These are phyloP conservation scores for Wickerhamiella occidentalis DNA, from an alignment of 805 yeast species.

Conservation along the genomic window DNA sequence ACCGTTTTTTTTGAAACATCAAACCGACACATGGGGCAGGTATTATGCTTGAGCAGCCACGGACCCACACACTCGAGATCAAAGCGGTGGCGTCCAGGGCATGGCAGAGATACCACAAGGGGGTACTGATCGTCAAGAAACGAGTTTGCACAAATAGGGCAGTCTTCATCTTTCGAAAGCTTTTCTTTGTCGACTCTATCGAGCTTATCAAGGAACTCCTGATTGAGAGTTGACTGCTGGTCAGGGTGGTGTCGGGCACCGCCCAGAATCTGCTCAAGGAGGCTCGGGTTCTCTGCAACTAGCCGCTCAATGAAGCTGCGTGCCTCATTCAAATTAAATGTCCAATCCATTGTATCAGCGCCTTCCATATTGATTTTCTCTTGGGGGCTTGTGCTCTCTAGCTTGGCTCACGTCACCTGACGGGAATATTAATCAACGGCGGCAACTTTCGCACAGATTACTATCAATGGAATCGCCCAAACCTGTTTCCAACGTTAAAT, in stretches of 20 bases:
- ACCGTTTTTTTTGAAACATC: constrained; percentile 45
- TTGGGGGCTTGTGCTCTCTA: background rate
- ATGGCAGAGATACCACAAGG: constrained; percentile 61
- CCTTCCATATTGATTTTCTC: background rate
- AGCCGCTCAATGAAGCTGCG: background rate
- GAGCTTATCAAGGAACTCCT: constrained; percentile 59
- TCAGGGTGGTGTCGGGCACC: background rate
- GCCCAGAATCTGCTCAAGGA: background rate
- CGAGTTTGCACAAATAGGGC: constrained; percentile 74
- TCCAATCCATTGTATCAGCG: background rate
- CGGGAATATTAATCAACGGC: background rate
- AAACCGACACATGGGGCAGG: constrained; percentile 77
- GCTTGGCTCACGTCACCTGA: background rate
- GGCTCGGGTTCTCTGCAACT: background rate
- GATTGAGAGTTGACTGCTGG: constrained; percentile 20
- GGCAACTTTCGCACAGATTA: background rate
- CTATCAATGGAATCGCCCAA: constrained; percentile 20
- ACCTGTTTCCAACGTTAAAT: constrained; percentile 64
- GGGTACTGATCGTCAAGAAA: constrained; percentile 68
- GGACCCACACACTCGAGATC: constrained; percentile 86
- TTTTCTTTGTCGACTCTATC: constrained; percentile 51
- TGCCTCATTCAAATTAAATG: background rate
- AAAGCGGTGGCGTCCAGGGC: constrained; percentile 56
- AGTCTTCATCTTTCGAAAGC: constrained; percentile 39
- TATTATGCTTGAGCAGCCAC: constrained; percentile 53